These are phyloP conservation scores for Gorgonomyces haynaldii DNA, from an alignment of 192 early-diverging fungal genomes.

Conservation along the genomic window DNA sequence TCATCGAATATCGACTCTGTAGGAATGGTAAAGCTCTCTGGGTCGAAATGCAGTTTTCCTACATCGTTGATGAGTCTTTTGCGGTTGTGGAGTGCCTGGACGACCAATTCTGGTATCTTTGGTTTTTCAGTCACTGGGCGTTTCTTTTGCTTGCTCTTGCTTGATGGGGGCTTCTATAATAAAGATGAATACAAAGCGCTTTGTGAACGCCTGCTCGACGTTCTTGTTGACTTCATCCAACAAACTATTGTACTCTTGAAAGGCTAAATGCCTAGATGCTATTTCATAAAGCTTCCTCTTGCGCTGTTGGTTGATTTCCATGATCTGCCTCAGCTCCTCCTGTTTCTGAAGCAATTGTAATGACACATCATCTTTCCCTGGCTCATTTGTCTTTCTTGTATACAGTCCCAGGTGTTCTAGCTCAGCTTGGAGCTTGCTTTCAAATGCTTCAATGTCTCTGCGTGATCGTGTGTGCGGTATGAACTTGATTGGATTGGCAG, in stretches of 20 bases:
- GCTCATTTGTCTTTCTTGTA: constrained; percentile 50
- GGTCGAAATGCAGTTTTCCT: constrained; percentile 36
- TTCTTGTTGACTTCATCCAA: constrained; percentile 81
- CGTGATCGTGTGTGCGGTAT: constrained; percentile 3
- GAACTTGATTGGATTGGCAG: neutral
- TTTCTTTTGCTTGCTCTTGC: constrained; percentile 8
- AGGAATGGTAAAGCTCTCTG: constrained; percentile 32
- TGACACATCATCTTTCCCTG: constrained; percentile 38
- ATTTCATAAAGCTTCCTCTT: constrained; percentile 55
- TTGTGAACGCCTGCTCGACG: constrained; percentile 76
- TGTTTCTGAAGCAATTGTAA: constrained; percentile 50
- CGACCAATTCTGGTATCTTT: constrained; percentile 54
- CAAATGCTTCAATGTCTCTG: constrained; percentile 50
- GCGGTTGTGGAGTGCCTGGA: constrained; percentile 56
- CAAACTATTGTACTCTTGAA: constrained; percentile 78
- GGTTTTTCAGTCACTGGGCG: constrained; percentile 54
- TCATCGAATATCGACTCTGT: constrained; percentile 18
- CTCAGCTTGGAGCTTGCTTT: constrained; percentile 74
- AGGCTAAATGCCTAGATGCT: constrained; percentile 62
- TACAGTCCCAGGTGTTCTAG: constrained; percentile 71
- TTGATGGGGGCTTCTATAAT: constrained; percentile 7
- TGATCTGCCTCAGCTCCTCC: constrained; percentile 58
- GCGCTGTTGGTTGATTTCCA: constrained; percentile 51
- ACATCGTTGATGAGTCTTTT: constrained; percentile 55
- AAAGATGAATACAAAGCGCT: constrained; percentile 60